Conservation (phyloP, 148 eudicot genomes). For the Limonium bicolor region DNA sequence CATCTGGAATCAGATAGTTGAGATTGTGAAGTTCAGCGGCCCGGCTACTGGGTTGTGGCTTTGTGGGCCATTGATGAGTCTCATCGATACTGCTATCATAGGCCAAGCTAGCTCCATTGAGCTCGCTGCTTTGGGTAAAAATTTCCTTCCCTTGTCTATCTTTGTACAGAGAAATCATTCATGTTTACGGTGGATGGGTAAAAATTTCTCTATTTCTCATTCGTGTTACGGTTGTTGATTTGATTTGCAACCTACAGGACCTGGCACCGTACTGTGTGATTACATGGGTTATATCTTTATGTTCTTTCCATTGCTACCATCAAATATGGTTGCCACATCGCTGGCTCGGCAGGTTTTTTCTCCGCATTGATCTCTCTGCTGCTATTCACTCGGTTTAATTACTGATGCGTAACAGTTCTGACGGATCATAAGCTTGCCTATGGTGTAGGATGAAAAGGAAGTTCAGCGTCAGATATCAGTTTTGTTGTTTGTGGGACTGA, state of each 20-base stretch:
- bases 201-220: neutral
- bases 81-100: conserved; percentile 75
- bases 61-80: conserved; percentile 82
- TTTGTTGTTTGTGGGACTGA: conserved; percentile 58
- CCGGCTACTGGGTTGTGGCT: conserved; percentile 87
- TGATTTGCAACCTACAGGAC: conserved; percentile 31
- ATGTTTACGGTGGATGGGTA: too few relatives aligned
- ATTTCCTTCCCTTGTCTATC: neutral
- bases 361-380: neutral
- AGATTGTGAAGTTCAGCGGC: conserved; percentile 71
- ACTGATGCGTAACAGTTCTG: neutral
- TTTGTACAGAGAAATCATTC: too few relatives aligned
- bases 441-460: conserved; percentile 64
- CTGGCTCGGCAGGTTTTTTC: conserved; percentile 65
- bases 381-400: neutral
- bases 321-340: conserved; percentile 88
- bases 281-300: conserved; percentile 64
- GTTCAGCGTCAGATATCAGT: conserved; percentile 83
- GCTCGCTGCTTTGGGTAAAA: conserved; percentile 81
- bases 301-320: conserved; percentile 90
- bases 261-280: conserved; percentile 87
- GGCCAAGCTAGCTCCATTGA: conserved; percentile 60
- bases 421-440: neutral
- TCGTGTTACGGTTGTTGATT: neutral
- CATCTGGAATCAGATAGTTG: conserved; percentile 53